Evolutionary conservation across 1,284 basidiomycete genomes (phyloP), one percentile per base, ranked within the genome.

Genomic region (Rhizoctonia solani): DNA sequence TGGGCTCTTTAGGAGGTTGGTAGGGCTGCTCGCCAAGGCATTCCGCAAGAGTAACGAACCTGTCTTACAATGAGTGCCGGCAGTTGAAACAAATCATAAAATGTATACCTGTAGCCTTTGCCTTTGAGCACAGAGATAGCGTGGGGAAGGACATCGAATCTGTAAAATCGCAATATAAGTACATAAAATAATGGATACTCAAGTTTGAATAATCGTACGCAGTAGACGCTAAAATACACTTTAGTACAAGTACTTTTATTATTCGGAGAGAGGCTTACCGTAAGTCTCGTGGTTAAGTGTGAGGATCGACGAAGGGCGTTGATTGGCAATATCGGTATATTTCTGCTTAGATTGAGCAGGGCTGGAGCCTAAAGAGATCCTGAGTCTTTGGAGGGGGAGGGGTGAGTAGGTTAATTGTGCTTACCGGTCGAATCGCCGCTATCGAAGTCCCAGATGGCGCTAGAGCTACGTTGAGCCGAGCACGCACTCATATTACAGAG

Each of bases 271-370:
- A n/a, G n/a, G 19, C 56, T n/a, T 32, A 59, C 56, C 56, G 19
- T 61, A 34, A 3, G 56, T 59, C 56, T 69, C 69, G 27, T 69
- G 69, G 56, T 69, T 69, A 19, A 69, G 56, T 2, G 69, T 37
- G 4, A 68, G 41, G 23, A 69, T 67, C 29, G 50, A 68, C 2
- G 42, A 49, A 11, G 69, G 69, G 16, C 49, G 34, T 41, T 63
- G 61, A 11, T 1, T 21, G 13, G 54, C 39, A 14, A 50, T 41
- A 1, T 54, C 14, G 14, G 32, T 21, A 41, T 69, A 69, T 2
- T 34, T 3, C 16, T 30, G 9, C 66, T 69, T 47, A 6, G 55
- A 67, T 14, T 63, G 47, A 5, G 34, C 47, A 52, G 49, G 34
- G 27, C 39, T 44, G 21, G 39, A 50, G 25, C 52, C 63, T 66